Base-by-base conservation (phyloP, 805 yeast genomes). In the Saccharomyces mikatae region DNA sequence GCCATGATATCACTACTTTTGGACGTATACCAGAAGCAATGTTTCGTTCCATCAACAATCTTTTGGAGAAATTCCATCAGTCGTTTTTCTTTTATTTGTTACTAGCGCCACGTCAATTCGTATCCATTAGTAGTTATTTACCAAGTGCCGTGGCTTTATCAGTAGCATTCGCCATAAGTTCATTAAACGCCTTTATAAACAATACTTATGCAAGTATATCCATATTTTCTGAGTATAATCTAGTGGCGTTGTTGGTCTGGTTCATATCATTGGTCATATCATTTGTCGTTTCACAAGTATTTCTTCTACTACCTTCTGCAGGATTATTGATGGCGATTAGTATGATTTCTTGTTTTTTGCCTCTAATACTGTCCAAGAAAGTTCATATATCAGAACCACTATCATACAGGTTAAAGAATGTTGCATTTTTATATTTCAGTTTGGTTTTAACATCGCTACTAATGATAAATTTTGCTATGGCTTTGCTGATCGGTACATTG, bases 1-100 rank as follows among this genome's bases (percentile, higher is more conserved):
- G 76, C 0, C 76, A 76, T 53, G 98, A 94, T 71, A 83, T 92
- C 54, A 92, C 98, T 1, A 89, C 94, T 27, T 85, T 87, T 68
- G 99, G 98, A 4, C 80, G 98, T 67, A 78, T 92, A 2, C 80
- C 89, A 21, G 99, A 94, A 71, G 89, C 95, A 2, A 75, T 86
- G 8, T 84, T 91, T 66, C 80, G 99, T 57, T 84, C 96, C 0
- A 87, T 94, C 41, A 94, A 94, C 73, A 94, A 94, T 67, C 76
- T 94, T 60, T 75, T 92, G 41, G 99, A 94, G 69, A 95, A 92
- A 68, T 92, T 92, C 71, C 99, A 94, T 71, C 99, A 94, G 71
- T 89, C 97, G 1, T 94, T 90, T 65, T 94, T 94, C 76, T 94
- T 91, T 66, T 94, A 92, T 72, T 76, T 92, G 60, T 68, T 94